Evolutionary conservation across 371 early-diverging fungal species (phyloP).

Genomic region (Catenaria anguillulae): DNA sequence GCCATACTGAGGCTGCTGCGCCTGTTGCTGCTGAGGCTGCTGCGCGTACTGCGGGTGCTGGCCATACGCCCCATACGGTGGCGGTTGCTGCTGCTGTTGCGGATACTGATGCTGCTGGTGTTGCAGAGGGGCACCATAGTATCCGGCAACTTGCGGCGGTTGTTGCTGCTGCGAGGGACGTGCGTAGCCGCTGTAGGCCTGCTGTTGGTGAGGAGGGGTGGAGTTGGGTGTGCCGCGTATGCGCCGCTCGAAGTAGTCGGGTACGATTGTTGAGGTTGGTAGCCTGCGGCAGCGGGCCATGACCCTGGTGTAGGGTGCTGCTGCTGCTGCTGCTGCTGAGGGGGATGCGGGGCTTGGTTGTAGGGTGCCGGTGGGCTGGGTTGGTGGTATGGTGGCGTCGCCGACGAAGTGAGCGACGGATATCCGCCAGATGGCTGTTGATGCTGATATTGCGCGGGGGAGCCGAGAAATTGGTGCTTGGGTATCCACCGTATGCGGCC

Average conservation of each 20-base stretch:
- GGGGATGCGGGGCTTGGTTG: too few species aligned
- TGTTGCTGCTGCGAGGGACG: conserved; percentile 2
- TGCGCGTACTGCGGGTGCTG: conserved; percentile 7
- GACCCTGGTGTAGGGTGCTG: conserved; percentile 11
- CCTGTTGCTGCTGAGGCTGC: conserved; percentile 13
- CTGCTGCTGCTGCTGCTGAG: too few species aligned
- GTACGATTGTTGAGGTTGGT: conserved; percentile 14
- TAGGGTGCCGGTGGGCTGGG: too few species aligned
- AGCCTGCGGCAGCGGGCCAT: conserved; percentile 14
- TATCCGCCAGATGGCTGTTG: too few species aligned
- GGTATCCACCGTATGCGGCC: too few species aligned
- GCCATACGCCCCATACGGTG: conserved; percentile 3
- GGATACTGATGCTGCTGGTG: conserved; percentile 13
- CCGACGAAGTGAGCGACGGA: too few species aligned
- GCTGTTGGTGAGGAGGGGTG: background rate
- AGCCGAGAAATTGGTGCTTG: too few species aligned
- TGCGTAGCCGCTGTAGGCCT: background rate
- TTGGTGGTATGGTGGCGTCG: too few species aligned
- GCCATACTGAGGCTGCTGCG: too few species aligned
- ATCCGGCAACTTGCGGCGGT: background rate
- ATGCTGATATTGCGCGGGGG: too few species aligned
- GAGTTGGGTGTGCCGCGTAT: too few species aligned
- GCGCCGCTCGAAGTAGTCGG: conserved; percentile 5
- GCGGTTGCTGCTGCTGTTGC: conserved; percentile 16
- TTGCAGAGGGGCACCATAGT: conserved; percentile 2